A percentile compares a stretch with the other conserved stretches of the same genome.
phyloP scores from a whole-genome alignment of 2,329 filamentous ascomycete species.

The Zalaria sp. region DNA sequence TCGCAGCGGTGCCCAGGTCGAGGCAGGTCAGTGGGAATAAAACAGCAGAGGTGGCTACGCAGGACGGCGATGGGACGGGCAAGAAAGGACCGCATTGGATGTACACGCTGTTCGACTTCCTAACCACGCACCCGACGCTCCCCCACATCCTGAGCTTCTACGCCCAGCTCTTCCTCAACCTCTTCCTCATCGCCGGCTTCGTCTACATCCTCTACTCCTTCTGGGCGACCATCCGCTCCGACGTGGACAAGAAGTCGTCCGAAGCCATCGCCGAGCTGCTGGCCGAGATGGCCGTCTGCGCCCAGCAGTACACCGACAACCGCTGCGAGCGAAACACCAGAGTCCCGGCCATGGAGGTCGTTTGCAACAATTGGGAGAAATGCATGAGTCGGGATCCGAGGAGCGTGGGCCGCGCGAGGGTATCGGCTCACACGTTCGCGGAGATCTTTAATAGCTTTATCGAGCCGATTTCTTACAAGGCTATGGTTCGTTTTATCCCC shows the following conservation, averaged over 20 bases:
- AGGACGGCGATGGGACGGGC: constrained; percentile 2
- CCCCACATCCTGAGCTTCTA: constrained; percentile 54
- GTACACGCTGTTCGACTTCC: constrained; percentile 41
- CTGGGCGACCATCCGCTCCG: constrained; percentile 54
- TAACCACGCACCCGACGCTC: constrained; percentile 51
- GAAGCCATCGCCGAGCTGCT: constrained; percentile 55
- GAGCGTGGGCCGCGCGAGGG: constrained; percentile 61
- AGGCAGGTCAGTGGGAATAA: background rate
- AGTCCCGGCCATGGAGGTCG: constrained; percentile 55
- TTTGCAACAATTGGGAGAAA: constrained; percentile 68
- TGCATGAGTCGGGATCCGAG: constrained; percentile 80
- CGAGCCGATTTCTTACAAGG: constrained; percentile 78
- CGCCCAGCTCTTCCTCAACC: constrained; percentile 52
- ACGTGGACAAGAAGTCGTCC: constrained; percentile 59
- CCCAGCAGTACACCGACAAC: constrained; percentile 61
- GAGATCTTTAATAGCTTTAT: constrained; percentile 90
- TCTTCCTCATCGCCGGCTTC: constrained; percentile 41
- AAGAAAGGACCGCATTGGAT: constrained; percentile 15
- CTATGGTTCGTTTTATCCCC: constrained; percentile 39
- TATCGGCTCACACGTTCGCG: constrained; percentile 78
- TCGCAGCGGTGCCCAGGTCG: background rate
- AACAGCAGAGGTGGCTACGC: background rate
- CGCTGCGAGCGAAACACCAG: constrained; percentile 53
- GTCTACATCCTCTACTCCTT: constrained; percentile 57
- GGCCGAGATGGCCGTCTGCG: constrained; percentile 60